Evolutionary conservation across 805 yeast genomes (phyloP).

Genomic region (Barnettozyma salicaria): DNA sequence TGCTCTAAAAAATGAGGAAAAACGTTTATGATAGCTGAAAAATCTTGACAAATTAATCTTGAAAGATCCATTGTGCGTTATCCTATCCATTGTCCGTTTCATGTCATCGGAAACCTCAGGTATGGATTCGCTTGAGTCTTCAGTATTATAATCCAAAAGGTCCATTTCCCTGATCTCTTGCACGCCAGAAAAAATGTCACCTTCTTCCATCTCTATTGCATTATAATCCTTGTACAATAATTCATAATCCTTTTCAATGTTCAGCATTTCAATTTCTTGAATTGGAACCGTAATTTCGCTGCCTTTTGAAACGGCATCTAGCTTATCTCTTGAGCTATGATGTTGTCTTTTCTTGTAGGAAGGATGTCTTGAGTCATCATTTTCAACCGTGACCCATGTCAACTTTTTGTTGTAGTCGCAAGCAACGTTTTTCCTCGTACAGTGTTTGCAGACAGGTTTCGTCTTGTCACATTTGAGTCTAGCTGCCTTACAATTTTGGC

Average conservation of each 20-base stretch:
- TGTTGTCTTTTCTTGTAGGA: conserved; percentile 9
- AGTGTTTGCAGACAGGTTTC: conserved; percentile 8
- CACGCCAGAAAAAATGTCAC: background rate
- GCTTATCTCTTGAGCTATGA: background rate
- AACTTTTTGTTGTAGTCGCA: conserved; percentile 13
- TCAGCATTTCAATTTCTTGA: background rate
- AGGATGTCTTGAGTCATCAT: conserved; percentile 13
- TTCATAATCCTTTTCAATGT: background rate
- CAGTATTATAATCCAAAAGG: too few species aligned
- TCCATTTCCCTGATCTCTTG: background rate
- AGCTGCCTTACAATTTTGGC: conserved; percentile 9
- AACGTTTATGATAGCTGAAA: conserved; percentile 1
- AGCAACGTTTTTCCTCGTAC: conserved; percentile 1
- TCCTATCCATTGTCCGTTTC: background rate
- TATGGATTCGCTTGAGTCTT: background rate
- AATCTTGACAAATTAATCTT: background rate
- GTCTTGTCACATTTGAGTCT: conserved; percentile 9
- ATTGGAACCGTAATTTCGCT: background rate
- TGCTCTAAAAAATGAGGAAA: conserved; percentile 3
- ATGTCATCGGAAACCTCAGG: background rate
- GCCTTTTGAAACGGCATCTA: too few species aligned
- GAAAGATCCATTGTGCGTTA: background rate
- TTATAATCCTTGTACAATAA: background rate
- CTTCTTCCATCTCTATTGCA: background rate
- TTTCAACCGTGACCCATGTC: conserved; percentile 9